A percentile compares a stretch with the other conserved stretches of the same genome.
These are phyloP conservation scores for Raffaelea ambrosiae DNA, from an alignment of 2,329 filamentous ascomycete genomes.

Conservation along the genomic window DNA sequence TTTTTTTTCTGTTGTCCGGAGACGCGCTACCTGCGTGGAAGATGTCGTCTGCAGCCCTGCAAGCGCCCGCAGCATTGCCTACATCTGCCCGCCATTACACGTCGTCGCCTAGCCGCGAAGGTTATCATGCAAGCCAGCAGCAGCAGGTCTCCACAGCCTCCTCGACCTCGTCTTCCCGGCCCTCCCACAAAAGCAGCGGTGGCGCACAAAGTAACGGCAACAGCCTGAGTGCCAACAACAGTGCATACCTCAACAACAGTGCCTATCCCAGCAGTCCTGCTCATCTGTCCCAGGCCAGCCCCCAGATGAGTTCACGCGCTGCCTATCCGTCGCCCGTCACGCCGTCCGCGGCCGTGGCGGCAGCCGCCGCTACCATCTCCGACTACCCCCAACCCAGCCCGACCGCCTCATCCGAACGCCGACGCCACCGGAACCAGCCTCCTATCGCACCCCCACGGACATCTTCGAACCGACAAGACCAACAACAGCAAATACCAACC, in stretches of 20 bases:
- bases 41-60: conserved; percentile 58
- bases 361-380: conserved; percentile 12
- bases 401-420: conserved; percentile 37
- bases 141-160: conserved; percentile 31
- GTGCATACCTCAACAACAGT: conserved; percentile 29
- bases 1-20: too few species aligned
- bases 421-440: conserved; percentile 42
- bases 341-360: conserved; percentile 23
- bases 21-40: conserved; percentile 18
- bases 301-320: conserved; percentile 39
- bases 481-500: background rate
- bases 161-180: conserved; percentile 42
- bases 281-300: conserved; percentile 22
- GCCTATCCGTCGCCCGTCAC: conserved; percentile 33
- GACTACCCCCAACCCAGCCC: conserved; percentile 26
- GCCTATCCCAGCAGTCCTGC: conserved; percentile 17
- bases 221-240: conserved; percentile 1
- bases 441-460: conserved; percentile 73
- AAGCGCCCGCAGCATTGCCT: conserved; percentile 41
- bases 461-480: conserved; percentile 58
- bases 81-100: conserved; percentile 43
- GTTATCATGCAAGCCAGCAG: conserved; percentile 46
- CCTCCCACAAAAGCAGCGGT: conserved; percentile 44
- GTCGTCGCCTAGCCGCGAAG: conserved; percentile 42
- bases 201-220: conserved; percentile 27